Conservation (phyloP, 495 filamentous ascomycete genomes). For the Acidomyces sp. region DNA sequence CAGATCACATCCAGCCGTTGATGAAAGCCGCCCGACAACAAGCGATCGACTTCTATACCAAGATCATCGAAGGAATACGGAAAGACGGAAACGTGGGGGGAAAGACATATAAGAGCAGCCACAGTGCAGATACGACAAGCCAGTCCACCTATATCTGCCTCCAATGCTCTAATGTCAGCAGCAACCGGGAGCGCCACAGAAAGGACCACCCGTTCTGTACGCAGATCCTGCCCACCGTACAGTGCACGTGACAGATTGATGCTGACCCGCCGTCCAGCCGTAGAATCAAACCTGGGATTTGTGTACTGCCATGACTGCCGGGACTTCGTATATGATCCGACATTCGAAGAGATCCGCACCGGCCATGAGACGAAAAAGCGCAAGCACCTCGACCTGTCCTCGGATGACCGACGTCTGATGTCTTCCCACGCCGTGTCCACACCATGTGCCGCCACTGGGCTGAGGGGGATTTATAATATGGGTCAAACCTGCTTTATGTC, state of each 20-base stretch:
- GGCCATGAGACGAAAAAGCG: constrained; percentile 32
- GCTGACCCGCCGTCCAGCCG: constrained; percentile 39
- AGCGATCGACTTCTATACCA: constrained; percentile 23
- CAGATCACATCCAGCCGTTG: constrained; percentile 27
- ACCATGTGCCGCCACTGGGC: constrained; percentile 56
- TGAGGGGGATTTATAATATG: constrained; percentile 87
- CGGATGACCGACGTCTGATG: constrained; percentile 47
- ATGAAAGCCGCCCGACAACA: constrained; percentile 21
- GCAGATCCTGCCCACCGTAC: constrained; percentile 16
- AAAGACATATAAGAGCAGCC: constrained; percentile 10
- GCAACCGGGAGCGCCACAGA: constrained; percentile 40
- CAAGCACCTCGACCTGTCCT: constrained; percentile 48
- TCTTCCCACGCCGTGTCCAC: constrained; percentile 44
- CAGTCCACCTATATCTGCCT: constrained; percentile 57
- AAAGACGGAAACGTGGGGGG: constrained; percentile 8
- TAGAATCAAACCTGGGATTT: constrained; percentile 64
- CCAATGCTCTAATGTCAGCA: constrained; percentile 47
- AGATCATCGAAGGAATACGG: constrained; percentile 22
- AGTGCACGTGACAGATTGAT: not conserved
- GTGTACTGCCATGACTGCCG: constrained; percentile 73
- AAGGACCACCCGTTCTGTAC: constrained; percentile 55
- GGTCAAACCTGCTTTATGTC: constrained; percentile 91
- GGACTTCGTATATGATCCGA: constrained; percentile 80
- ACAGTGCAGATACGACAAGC: constrained; percentile 24
- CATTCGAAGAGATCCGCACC: constrained; percentile 49